Conservation (phyloP, 768 basidiomycete species). For the Naganishia kalamii region DNA sequence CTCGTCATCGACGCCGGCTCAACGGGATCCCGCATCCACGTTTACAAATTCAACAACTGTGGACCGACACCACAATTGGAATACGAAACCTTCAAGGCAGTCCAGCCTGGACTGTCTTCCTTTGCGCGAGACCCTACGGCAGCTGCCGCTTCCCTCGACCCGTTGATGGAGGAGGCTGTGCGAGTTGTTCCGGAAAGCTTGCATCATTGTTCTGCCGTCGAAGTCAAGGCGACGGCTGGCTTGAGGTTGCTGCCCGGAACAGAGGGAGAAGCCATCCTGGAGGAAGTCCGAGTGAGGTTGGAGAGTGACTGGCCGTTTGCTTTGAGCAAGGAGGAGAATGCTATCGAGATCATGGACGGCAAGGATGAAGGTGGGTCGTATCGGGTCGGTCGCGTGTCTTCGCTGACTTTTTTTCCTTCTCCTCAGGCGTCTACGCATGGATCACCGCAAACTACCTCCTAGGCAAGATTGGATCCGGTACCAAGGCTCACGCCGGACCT, state of each 20-base stretch:
- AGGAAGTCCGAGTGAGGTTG: constrained; percentile 62
- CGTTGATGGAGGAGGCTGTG: constrained; percentile 71
- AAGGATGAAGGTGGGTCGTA: constrained; percentile 62
- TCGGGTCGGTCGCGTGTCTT: neutral
- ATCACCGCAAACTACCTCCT: constrained; percentile 93
- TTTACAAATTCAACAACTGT: constrained; percentile 98
- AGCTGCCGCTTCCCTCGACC: constrained; percentile 73
- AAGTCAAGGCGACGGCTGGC: constrained; percentile 89
- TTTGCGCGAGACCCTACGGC: constrained; percentile 57
- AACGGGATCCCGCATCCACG: constrained; percentile 91
- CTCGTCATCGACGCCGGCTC: constrained; percentile 98
- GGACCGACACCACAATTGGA: constrained; percentile 68
- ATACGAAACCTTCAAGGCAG: constrained; percentile 85
- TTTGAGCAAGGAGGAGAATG: constrained; percentile 54
- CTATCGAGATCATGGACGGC: constrained; percentile 88
- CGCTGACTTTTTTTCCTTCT: neutral
- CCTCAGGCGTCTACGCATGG: constrained; percentile 76
- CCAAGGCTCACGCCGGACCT: constrained; percentile 48
- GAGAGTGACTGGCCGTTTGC: constrained; percentile 62
- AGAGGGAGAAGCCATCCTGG: constrained; percentile 65
- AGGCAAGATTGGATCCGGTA: constrained; percentile 59
- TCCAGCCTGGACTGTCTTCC: constrained; percentile 68
- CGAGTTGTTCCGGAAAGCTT: constrained; percentile 65
- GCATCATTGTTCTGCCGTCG: constrained; percentile 70
- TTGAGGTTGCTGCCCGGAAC: constrained; percentile 62